A percentile compares a stretch with the other conserved stretches of the same genome.
Evolutionary conservation across 2,329 filamentous ascomycete species (phyloP).

Genomic region (Periglandula ipomoeae): DNA sequence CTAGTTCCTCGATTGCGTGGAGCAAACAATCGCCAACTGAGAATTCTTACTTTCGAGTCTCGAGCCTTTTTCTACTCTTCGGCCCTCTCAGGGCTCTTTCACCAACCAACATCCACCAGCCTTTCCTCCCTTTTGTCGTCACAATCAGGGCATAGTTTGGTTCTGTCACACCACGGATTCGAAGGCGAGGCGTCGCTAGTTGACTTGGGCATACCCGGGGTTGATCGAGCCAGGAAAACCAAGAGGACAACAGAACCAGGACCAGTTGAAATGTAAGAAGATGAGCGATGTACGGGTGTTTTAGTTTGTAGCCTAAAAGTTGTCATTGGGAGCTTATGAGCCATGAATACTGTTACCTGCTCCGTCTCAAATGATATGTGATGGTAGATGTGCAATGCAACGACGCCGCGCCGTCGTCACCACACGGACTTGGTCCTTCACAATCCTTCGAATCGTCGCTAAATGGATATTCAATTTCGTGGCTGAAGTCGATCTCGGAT

Average conservation of each 20-base stretch:
- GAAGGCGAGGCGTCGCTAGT: too few species aligned
- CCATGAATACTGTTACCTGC: background rate
- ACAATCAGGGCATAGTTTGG: too few species aligned
- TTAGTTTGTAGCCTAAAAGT: background rate
- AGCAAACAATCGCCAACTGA: conserved; percentile 10
- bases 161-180: too few species aligned
- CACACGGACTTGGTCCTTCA: too few species aligned
- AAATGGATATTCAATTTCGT: too few species aligned
- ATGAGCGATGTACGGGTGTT: background rate
- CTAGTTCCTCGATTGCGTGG: conserved; percentile 15
- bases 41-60: background rate
- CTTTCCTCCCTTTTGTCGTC: background rate
- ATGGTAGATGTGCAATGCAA: too few species aligned
- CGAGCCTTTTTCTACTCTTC: background rate
- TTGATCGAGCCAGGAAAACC: too few species aligned
- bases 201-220: too few species aligned
- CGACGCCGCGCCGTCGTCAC: too few species aligned
- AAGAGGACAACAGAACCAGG: background rate
- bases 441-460: too few species aligned
- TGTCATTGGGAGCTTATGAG: background rate
- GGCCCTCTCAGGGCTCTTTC: background rate
- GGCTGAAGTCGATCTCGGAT: too few species aligned
- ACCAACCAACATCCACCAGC: background rate
- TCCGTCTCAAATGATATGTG: too few species aligned
- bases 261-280: background rate